phyloP scores from a whole-genome alignment of 129 eudicot genomes.

The Escallonia rubra region DNA sequence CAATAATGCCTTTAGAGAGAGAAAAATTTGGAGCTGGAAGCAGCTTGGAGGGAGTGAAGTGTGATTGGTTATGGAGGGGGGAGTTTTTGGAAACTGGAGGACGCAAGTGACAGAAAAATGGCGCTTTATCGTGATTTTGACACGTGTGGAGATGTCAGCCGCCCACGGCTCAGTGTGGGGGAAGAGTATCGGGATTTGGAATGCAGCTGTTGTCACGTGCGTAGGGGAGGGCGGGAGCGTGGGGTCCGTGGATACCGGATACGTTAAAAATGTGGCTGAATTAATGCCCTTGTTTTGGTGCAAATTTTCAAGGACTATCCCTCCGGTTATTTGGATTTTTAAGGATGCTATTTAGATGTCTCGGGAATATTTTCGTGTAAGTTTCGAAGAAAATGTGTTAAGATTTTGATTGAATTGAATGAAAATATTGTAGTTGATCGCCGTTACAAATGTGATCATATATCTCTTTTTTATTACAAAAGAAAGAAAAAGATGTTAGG shows the following conservation, averaged over 20 bases:
- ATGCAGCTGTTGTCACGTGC: constrained; percentile 25
- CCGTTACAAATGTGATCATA: no score
- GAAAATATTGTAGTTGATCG: no score
- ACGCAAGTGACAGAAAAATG: not conserved
- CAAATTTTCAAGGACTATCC: not conserved
- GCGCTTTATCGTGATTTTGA: constrained; percentile 8
- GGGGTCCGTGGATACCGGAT: constrained; percentile 22
- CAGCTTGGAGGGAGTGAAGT: not conserved
- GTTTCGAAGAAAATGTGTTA: no score
- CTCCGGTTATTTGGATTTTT: not conserved
- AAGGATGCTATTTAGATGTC: not conserved
- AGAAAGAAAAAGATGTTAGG: no score
- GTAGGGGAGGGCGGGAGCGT: not conserved
- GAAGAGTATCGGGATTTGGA: not conserved
- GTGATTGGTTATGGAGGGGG: not conserved
- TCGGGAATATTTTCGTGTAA: not conserved
- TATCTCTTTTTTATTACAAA: no score
- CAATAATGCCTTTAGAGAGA: not conserved
- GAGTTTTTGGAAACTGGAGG: not conserved
- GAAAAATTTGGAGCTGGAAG: constrained; percentile 5
- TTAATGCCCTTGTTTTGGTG: not conserved
- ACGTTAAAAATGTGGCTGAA: not conserved
- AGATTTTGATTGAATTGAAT: no score
- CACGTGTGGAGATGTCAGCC: constrained; percentile 2
- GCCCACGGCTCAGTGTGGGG: not conserved